Base-by-base conservation (phyloP, 139 green algal genomes). In the Limnomonas spitsbergensis region DNA sequence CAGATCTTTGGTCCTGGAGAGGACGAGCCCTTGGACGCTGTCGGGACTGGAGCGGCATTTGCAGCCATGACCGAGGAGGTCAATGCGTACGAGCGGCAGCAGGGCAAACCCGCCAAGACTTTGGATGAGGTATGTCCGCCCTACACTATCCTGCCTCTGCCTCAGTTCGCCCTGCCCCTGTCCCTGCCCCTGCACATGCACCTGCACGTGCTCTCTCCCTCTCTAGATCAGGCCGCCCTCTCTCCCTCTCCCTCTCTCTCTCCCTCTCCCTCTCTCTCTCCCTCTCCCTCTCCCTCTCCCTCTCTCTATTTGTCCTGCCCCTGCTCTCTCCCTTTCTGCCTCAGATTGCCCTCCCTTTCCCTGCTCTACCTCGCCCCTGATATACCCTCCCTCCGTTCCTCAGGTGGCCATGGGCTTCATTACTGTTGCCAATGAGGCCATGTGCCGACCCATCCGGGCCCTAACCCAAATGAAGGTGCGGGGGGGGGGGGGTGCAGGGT, bases 391-490 rank as follows among this genome's bases (percentile, higher is more conserved):
- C n/a, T n/a, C n/a, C n/a, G n/a, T n/a, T n/a, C 26, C 61, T 20
- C 61, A 72, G 61, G 24, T 72, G 61, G 92, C 93, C 20, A 92
- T 96, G 92, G 93, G 95, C 0, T 99, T 97, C 72, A 75, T 99
- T 20, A 40, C 75, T 1, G 95, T 99, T 38, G 95, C 95, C n/a
- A 98, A 98, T 73, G 95, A 99, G 85, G 87, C 94, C 7, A 99
- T 99, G 95, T 98, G 93, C 83, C 85, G 95, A 1, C 95, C 95
- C 42, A 98, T 99, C 69, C 80, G 95, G 9, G 91, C 94, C 26
- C 86, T 97, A 0, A 98, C 95, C 0, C 93, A 98, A 76, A 94
- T 94, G 87, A 91, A 90, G 83, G 47, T 61, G 83, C 85, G 73
- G 2, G n/a, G n/a, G n/a, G n/a, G n/a, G n/a, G n/a, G n/a, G n/a